These are phyloP conservation scores for Brasenia schreberi DNA, from an alignment of 164 flowering plant genomes.

Conservation along the genomic window DNA sequence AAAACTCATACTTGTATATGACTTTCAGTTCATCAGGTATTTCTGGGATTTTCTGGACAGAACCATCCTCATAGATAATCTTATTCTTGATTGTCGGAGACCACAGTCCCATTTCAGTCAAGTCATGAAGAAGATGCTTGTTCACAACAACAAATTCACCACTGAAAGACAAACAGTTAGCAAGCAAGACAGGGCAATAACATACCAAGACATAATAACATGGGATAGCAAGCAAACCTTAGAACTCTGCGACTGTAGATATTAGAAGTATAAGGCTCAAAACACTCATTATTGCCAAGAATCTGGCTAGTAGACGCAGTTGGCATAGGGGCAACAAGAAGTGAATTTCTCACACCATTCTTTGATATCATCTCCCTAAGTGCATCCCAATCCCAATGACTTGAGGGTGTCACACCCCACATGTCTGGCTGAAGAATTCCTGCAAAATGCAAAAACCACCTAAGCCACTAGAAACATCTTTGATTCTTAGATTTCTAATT, in stretches of 20 bases:
- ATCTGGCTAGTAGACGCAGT: slow-evolving; percentile 99
- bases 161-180: slow-evolving; percentile 38
- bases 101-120: slow-evolving; percentile 98
- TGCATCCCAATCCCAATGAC: slow-evolving; percentile 78
- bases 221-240: too few species aligned
- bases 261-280: slow-evolving; percentile 97
- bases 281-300: slow-evolving; percentile 96
- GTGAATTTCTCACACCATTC: slow-evolving; percentile 86
- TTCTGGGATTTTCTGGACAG: slow-evolving; percentile 62
- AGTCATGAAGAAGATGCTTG: slow-evolving; percentile 94
- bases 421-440: slow-evolving; percentile 89
- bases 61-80: slow-evolving; percentile 75
- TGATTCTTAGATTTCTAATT: too few species aligned
- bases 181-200: too few species aligned
- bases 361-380: slow-evolving; percentile 48
- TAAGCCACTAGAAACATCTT: too few species aligned
- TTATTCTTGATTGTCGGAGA: slow-evolving; percentile 76
- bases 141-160: slow-evolving; percentile 98
- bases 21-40: slow-evolving; percentile 60
- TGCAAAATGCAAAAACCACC: too few species aligned
- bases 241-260: slow-evolving; percentile 90
- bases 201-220: too few species aligned
- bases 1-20: slow-evolving; percentile 89
- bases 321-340: slow-evolving; percentile 95
- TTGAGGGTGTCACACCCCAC: slow-evolving; percentile 85